These are phyloP conservation scores for Saccharomycopsis fermentans DNA, from an alignment of 805 yeast genomes.

Conservation along the genomic window DNA sequence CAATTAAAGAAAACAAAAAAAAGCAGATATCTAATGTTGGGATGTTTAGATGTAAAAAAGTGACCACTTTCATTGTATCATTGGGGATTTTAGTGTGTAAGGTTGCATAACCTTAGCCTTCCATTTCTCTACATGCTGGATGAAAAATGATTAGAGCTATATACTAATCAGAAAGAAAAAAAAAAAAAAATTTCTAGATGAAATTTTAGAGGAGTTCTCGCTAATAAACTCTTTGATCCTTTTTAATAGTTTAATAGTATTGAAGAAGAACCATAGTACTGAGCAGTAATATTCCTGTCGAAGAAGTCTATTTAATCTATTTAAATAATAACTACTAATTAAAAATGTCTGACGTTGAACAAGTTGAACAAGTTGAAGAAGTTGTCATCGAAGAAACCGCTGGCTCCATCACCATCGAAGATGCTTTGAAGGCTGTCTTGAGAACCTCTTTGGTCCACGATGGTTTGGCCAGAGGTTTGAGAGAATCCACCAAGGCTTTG, in stretches of 20 bases:
- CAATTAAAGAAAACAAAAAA: too few relatives aligned
- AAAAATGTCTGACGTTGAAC: conserved; percentile 90
- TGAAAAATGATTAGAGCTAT: not conserved
- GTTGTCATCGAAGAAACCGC: conserved; percentile 73
- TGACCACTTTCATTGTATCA: not conserved
- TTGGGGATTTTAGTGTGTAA: not conserved
- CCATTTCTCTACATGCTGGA: too few relatives aligned
- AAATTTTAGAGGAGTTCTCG: not conserved
- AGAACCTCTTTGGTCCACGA: conserved; percentile 97
- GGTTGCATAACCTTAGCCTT: too few relatives aligned
- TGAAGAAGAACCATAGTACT: conserved; percentile 26
- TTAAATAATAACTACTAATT: conserved; percentile 20
- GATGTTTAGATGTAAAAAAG: not conserved
- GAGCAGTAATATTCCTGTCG: conserved; percentile 54
- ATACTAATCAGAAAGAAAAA: too few relatives aligned
- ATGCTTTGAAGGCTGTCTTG: conserved; percentile 94
- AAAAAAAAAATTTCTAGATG: not conserved
- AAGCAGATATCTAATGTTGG: not conserved
- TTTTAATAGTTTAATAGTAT: not conserved
- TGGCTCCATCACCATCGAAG: conserved; percentile 92
- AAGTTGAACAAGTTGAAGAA: conserved; percentile 75
- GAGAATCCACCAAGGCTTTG: conserved; percentile 99
- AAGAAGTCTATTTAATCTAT: conserved; percentile 48
- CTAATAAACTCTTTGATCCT: not conserved
- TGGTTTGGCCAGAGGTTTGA: conserved; percentile 99